Conservation (phyloP, 495 filamentous ascomycete species). For the Penicillium steckii region DNA sequence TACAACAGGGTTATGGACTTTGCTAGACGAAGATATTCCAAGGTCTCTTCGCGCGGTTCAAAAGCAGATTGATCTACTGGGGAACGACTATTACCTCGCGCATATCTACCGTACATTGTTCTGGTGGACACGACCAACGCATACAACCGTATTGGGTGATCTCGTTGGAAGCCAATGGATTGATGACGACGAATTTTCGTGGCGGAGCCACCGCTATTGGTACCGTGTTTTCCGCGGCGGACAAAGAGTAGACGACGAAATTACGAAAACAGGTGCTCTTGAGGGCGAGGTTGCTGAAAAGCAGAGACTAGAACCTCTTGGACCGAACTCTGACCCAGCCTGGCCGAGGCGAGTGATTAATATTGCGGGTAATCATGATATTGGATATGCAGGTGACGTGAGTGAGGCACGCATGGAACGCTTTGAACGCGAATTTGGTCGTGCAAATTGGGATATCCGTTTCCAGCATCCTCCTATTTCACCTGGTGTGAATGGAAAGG, state of each 20-base stretch:
- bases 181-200: slow-evolving; percentile 74
- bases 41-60: slow-evolving; percentile 57
- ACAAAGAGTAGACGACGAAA: slow-evolving; percentile 64
- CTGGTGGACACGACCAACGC: slow-evolving; percentile 81
- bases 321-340: slow-evolving; percentile 45
- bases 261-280: slow-evolving; percentile 36
- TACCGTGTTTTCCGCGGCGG: slow-evolving; percentile 69
- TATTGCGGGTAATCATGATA: slow-evolving; percentile 90
- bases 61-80: slow-evolving; percentile 83
- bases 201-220: slow-evolving; percentile 76
- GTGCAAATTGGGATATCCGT: slow-evolving; percentile 79
- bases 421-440: slow-evolving; percentile 82
- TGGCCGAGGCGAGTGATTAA: slow-evolving; percentile 84
- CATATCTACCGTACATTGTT: slow-evolving; percentile 86
- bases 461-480: slow-evolving; percentile 52
- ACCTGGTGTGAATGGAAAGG: slow-evolving; percentile 20
- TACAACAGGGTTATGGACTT: slow-evolving; percentile 45
- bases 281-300: slow-evolving; percentile 32
- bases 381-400: slow-evolving; percentile 92
- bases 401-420: slow-evolving; percentile 66
- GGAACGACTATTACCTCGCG: slow-evolving; percentile 92
- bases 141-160: slow-evolving; percentile 87
- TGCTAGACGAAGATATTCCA: slow-evolving; percentile 64
- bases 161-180: slow-evolving; percentile 97
- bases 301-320: slow-evolving; percentile 44